Base-by-base conservation (phyloP, 2,329 filamentous ascomycete species). In the Microcyclosporella mali region DNA sequence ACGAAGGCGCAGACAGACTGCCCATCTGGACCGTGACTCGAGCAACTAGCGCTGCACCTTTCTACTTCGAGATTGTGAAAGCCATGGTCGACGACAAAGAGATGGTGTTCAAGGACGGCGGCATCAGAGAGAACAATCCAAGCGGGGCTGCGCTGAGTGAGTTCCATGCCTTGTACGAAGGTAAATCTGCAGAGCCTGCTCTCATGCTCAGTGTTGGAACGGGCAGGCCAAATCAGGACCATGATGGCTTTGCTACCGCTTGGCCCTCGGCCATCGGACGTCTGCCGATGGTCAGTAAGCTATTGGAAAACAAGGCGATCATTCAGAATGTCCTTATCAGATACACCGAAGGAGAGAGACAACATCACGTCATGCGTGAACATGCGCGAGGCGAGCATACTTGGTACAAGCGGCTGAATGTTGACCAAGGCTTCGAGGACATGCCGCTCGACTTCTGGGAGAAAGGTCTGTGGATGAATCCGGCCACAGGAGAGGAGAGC, bases 21-120 rank as follows among this genome's bases (percentile, higher is more conserved):
- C 63, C 66, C 1, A 74, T 77, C 31, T 77, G 72, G 66, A 59
- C 74, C 55, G 73, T 74, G 1, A 73, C 70, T 0, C 58, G 72
- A 6, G 74, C 73, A 2, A 76, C 73, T 0, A 72, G 69, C 1
- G 74, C 74, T 2, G 73, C 73, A 0, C 72, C 73, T 0, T 73
- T 73, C 53, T 73, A 71, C 56, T 73, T 74, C 57, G 66, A 72
- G 34, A 69, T 71, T 62, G 62, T 74, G 8, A 62, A 67, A 41
- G 67, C 68, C 4, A 65, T 70, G 21, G 56, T 72, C 27, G 60
- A 62, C n/a, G 63, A 63, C 16, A 60, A 61, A 32, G 56, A 60
- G 36, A 56, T 55, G 35, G 65, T 63, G 8, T 73, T 72, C 63
- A 73, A 73, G 54, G 70, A 73, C 43, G 70, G 70, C 21, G 70